Conservation (phyloP, 2,329 filamentous ascomycete species). For the Ophiostoma piceae region DNA sequence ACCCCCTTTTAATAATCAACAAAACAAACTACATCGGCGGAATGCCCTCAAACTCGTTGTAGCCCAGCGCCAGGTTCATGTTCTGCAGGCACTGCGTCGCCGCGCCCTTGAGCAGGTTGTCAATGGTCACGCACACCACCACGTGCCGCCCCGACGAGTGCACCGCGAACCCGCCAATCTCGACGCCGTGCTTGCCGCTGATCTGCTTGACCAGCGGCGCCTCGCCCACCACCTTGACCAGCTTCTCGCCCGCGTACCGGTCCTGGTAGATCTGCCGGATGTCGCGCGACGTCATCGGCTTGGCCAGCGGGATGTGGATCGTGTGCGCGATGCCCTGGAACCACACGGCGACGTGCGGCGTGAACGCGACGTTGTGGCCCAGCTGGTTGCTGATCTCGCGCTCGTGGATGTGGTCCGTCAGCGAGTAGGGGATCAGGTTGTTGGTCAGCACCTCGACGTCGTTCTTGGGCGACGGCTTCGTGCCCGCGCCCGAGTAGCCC, state of each 20-base stretch:
- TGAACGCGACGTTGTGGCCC: constrained; percentile 67
- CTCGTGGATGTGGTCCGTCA: constrained; percentile 95
- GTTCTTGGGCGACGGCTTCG: constrained; percentile 91
- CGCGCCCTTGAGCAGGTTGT: constrained; percentile 89
- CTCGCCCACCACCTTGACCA: constrained; percentile 88
- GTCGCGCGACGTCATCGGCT: constrained; percentile 83
- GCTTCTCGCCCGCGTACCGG: constrained; percentile 88
- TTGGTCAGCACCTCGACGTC: constrained; percentile 74
- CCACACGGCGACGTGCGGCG: constrained; percentile 93
- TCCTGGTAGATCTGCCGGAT: constrained; percentile 95
- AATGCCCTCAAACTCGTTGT: constrained; percentile 83
- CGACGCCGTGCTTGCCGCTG: constrained; percentile 76
- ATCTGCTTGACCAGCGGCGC: constrained; percentile 81
- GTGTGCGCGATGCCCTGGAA: constrained; percentile 94
- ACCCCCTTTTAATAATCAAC: background rate
- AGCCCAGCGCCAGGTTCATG: constrained; percentile 88
- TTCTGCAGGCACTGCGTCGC: constrained; percentile 92
- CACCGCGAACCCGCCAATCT: constrained; percentile 94
- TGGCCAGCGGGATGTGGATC: constrained; percentile 80
- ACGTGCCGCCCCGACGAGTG: constrained; percentile 84
- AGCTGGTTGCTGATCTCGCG: constrained; percentile 79
- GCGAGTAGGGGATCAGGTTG: constrained; percentile 85
- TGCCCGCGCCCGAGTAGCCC: constrained; percentile 91
- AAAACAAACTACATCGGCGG: constrained; percentile 44
- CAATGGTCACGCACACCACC: constrained; percentile 89